Conservation (phyloP, 2,329 filamentous ascomycete genomes). For the Orbilia brochopaga region DNA sequence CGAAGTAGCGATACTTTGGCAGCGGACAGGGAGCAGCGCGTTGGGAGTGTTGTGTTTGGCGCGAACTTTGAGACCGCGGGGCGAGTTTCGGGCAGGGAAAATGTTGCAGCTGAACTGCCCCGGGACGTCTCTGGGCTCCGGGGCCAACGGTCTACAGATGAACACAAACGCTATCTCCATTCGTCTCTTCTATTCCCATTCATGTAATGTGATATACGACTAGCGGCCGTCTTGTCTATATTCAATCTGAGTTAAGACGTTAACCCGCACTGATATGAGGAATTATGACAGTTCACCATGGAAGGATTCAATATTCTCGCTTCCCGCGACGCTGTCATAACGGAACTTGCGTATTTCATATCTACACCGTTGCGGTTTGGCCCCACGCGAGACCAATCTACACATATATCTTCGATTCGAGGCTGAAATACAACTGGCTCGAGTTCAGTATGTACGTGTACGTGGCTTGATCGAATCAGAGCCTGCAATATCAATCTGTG, state of each 20-base stretch:
- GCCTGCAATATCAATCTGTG: background rate
- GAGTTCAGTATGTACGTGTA: background rate
- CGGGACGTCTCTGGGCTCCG: too few relatives aligned
- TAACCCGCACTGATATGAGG: background rate
- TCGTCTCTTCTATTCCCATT: too few relatives aligned
- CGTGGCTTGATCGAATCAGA: constrained; percentile 1
- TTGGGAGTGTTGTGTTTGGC: constrained; percentile 44
- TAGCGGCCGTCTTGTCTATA: background rate
- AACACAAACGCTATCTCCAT: too few relatives aligned
- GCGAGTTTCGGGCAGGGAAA: background rate
- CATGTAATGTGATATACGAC: background rate
- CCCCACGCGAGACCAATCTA: too few relatives aligned
- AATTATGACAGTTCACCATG: constrained; percentile 8
- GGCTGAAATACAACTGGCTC: background rate
- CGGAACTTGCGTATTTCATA: background rate
- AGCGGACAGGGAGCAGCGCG: constrained; percentile 8
- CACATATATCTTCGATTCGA: background rate
- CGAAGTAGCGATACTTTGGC: too few relatives aligned
- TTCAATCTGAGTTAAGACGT: background rate
- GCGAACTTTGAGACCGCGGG: background rate
- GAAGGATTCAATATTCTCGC: background rate
- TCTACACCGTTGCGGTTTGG: too few relatives aligned
- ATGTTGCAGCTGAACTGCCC: too few relatives aligned
- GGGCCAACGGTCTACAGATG: too few relatives aligned
- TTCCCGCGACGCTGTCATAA: background rate